Conservation (phyloP, 768 basidiomycete species). For the Podaxis sp. region DNA sequence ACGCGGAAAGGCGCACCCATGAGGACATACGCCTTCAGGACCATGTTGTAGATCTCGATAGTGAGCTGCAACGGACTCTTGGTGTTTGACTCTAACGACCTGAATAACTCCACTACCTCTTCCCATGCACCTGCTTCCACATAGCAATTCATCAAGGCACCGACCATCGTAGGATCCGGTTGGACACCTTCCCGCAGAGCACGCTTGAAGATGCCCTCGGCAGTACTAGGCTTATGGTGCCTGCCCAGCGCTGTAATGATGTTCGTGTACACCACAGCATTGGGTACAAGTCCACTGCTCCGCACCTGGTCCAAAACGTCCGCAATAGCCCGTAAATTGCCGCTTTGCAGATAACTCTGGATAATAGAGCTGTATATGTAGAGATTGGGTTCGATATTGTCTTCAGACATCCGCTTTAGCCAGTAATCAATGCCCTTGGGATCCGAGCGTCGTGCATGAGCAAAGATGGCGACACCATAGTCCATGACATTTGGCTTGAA, state of each 20-base stretch:
- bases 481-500: neutral
- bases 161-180: constrained; percentile 65
- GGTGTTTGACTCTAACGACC: constrained; percentile 27
- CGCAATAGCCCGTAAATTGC: constrained; percentile 52
- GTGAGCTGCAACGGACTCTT: constrained; percentile 33
- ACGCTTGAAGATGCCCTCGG: constrained; percentile 63
- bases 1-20: constrained; percentile 73
- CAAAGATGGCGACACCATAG: constrained; percentile 16
- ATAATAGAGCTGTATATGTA: constrained; percentile 62
- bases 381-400: constrained; percentile 50
- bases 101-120: constrained; percentile 69
- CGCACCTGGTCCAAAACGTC: constrained; percentile 63
- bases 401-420: constrained; percentile 47
- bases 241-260: constrained; percentile 66
- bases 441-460: constrained; percentile 44
- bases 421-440: constrained; percentile 48
- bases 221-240: constrained; percentile 58
- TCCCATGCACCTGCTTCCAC: constrained; percentile 79
- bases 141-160: constrained; percentile 78
- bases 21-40: constrained; percentile 82
- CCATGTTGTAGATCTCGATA: constrained; percentile 69
- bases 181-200: constrained; percentile 60
- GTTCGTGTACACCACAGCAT: constrained; percentile 57
- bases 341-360: constrained; percentile 49
- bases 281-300: constrained; percentile 41